Evolutionary conservation across 139 green algal species (phyloP).

Genomic region (Coelastrella sp.): DNA sequence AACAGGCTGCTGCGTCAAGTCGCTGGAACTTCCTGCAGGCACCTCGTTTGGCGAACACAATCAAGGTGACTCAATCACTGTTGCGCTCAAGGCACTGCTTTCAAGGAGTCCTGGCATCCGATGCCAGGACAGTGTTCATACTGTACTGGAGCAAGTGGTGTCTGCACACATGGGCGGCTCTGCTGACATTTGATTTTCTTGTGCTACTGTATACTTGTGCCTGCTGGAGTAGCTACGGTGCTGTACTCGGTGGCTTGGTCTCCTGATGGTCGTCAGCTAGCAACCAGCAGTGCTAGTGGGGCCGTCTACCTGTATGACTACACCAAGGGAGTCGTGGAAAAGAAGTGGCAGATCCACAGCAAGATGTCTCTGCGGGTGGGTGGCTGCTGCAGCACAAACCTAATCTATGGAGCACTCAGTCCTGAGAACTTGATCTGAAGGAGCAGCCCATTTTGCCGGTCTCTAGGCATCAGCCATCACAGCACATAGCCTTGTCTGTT

Average conservation of each 20-base stretch:
- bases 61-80: background rate
- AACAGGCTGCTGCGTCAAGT: constrained; percentile 39
- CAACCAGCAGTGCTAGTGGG: constrained; percentile 45
- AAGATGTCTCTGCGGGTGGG: constrained; percentile 39
- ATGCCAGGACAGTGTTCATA: no score
- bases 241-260: constrained; percentile 63
- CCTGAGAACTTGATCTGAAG: background rate
- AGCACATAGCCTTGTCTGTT: no score
- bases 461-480: no score
- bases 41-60: background rate
- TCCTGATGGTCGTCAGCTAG: constrained; percentile 53
- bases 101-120: background rate
- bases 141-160: no score
- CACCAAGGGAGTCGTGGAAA: constrained; percentile 44
- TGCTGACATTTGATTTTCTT: no score
- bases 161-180: no score
- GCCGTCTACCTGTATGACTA: constrained; percentile 57
- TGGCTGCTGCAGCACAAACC: background rate
- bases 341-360: constrained; percentile 50
- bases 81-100: background rate
- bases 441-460: no score
- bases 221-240: background rate
- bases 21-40: background rate
- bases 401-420: background rate
- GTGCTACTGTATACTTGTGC: background rate